Base-by-base conservation (phyloP, 176 grass and related monocot species). In the Cocos nucifera region DNA sequence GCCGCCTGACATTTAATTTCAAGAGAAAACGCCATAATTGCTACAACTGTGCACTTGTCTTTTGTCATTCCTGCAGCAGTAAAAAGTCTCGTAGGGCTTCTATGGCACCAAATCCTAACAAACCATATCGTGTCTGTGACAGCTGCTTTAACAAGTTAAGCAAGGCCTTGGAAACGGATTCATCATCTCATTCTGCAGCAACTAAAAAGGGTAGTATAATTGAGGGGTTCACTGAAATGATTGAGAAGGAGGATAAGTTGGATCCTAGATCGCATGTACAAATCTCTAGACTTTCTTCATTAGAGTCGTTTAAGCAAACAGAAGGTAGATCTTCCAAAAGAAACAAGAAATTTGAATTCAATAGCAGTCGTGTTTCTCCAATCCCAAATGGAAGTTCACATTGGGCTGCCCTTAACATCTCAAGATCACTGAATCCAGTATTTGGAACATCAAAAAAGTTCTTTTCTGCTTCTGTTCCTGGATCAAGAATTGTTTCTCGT, bases 401-500 rank as follows among this genome's bases (percentile, higher is more conserved):
- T 32, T 89, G 90, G 86, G 78, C 76, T 62, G 85, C 72, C 16
- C 82, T 89, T 23, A 95, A 86, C 66, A 89, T 95, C 81, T 91
- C 87, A 77, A 97, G 77, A 75, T 90, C 92, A 51, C 80, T 88
- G 66, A 97, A 91, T 71, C 92, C 87, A 54, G 92, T 97, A 73
- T 97, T 97, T 78, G 92, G 92, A 51, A 88, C 87, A 71, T 97
- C 92, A 70, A 97, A 84, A 49, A 97, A 97, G 69, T 91, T 97
- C 60, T 85, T 97, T 58, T 97, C 93, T 26, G 87, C 87, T 58
- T 97, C 93, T 69, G 93, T 97, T 55, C 93, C 93, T 79, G 93
- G 93, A 67, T 97, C 93, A 22, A 83, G 87, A 80, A 91, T 91
- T 63, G 88, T 83, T 82, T 97, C 93, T 53, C 78, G 93, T 62